A percentile compares a stretch with the other conserved stretches of the same genome.
Evolutionary conservation across 768 basidiomycete species (phyloP).

Genomic region (Leccinum incarnatum): DNA sequence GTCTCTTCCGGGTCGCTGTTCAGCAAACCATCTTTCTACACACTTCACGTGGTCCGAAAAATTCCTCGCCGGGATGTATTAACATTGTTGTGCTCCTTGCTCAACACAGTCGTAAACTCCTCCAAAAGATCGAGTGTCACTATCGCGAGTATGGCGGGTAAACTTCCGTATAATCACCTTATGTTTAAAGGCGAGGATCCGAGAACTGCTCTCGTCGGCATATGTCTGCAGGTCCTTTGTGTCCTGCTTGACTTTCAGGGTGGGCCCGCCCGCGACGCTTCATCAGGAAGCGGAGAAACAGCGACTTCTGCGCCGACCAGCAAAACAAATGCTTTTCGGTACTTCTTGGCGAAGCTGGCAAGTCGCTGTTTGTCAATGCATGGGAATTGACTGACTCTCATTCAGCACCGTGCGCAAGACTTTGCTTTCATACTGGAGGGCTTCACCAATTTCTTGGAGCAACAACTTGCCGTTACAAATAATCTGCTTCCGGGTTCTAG

Average conservation of each 20-base stretch:
- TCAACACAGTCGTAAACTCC: slow-evolving; percentile 87
- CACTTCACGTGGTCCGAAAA: slow-evolving; percentile 74
- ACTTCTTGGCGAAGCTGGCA: slow-evolving; percentile 88
- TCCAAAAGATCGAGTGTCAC: slow-evolving; percentile 47
- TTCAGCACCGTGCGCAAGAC: slow-evolving; percentile 85
- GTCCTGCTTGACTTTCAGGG: slow-evolving; percentile 80
- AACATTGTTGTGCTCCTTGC: slow-evolving; percentile 86
- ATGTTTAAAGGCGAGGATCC: slow-evolving; percentile 89
- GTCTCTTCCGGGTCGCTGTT: slow-evolving; percentile 66
- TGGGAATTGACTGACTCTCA: slow-evolving; percentile 8
- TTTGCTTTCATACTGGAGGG: slow-evolving; percentile 83
- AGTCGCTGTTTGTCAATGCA: slow-evolving; percentile 2
- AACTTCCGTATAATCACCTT: slow-evolving; percentile 85
- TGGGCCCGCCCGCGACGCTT: slow-evolving; percentile 60
- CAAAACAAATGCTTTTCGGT: slow-evolving; percentile 85
- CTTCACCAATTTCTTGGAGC: slow-evolving; percentile 61
- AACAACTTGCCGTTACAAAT: slow-evolving; percentile 71
- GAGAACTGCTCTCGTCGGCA: slow-evolving; percentile 65
- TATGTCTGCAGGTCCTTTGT: slow-evolving; percentile 75
- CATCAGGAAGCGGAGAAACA: slow-evolving; percentile 41
- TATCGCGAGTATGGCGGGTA: slow-evolving; percentile 70
- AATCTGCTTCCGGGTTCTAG: slow-evolving; percentile 83
- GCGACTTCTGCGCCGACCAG: slow-evolving; percentile 50
- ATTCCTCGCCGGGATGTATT: slow-evolving; percentile 80
- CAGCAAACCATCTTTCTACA: slow-evolving; percentile 71